Base-by-base conservation (phyloP, 805 yeast species). In the Kodamaea jinghongensis region DNA sequence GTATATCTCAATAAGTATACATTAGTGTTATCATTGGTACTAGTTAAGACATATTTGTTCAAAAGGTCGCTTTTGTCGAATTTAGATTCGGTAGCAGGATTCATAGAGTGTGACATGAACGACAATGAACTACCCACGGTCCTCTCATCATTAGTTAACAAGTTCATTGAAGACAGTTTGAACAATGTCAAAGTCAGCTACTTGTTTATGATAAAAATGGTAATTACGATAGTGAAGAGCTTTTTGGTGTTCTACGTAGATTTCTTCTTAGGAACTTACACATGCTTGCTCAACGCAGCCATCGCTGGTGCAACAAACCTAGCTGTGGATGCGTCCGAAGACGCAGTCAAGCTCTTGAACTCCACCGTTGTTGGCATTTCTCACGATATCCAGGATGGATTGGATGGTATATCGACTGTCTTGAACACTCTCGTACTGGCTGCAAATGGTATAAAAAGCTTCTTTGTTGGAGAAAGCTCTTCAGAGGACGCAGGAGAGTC, bases 251-350 rank as follows among this genome's bases (percentile, higher is more conserved):
- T 91, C 54, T 65, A 78, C 6, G 63, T 91, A 6, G 88, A 89
- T 23, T 51, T 91, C 47, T 76, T 84, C 34, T 59, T 89, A 2
- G 98, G 97, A 0, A 93, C 98, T 0, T 87, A 86, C 60, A 82
- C 84, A 0, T 93, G 99, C 59, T 66, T 93, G 10, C 57, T 88
- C 10, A 78, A 85, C 0, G 81, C 93, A 4, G 78, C 89, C 0
- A 68, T 90, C 5, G 81, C 78, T 51, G 86, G 90, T 3, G 74
- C 86, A 0, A 83, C 81, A 1, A 79, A 78, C 48, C 78, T 80
- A 22, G 95, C 95, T 0, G 57, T 86, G 1, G 83, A 86, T 53
- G 76, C 87, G 1, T 80, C 95, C 0, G 86, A 83, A 49, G 55
- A 73, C 1, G 65, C 87, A 1, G 70, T 89, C 6, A 56, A 44